These are phyloP conservation scores for Phoenix dactylifera DNA, from an alignment of 176 grass and related monocot genomes.

Conservation along the genomic window DNA sequence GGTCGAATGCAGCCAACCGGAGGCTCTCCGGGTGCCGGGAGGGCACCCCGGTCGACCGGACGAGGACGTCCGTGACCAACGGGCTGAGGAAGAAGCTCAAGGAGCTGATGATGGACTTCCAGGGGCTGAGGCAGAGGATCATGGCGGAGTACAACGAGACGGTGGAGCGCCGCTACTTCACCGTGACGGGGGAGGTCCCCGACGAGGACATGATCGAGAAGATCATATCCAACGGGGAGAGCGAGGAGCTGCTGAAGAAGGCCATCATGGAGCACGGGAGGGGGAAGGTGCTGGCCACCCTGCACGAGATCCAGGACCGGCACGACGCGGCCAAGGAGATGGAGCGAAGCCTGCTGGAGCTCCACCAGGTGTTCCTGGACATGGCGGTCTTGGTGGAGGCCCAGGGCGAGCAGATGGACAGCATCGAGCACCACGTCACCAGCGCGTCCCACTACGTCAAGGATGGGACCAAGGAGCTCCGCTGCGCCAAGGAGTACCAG, in stretches of 20 bases:
- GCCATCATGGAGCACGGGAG: slow-evolving; percentile 72
- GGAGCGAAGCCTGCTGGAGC: slow-evolving; percentile 75
- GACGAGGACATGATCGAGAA: slow-evolving; percentile 81
- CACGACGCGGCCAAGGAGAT: slow-evolving; percentile 66
- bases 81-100: slow-evolving; percentile 80
- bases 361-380: slow-evolving; percentile 89
- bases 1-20: slow-evolving; percentile 58
- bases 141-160: slow-evolving; percentile 93
- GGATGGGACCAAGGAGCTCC: slow-evolving; percentile 66
- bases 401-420: slow-evolving; percentile 66
- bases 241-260: slow-evolving; percentile 70
- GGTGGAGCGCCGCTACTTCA: slow-evolving; percentile 83
- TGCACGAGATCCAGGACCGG: slow-evolving; percentile 82
- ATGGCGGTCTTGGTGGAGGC: slow-evolving; percentile 82
- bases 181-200: slow-evolving; percentile 77
- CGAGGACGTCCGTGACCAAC: slow-evolving; percentile 68
- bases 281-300: slow-evolving; percentile 49
- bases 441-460: slow-evolving; percentile 73
- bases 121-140: slow-evolving; percentile 76
- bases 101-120: slow-evolving; percentile 96
- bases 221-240: slow-evolving; percentile 74
- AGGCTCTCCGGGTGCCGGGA: slow-evolving; percentile 56
- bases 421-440: slow-evolving; percentile 65
- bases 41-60: slow-evolving; percentile 87
- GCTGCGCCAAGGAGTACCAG: slow-evolving; percentile 63